phyloP scores from a whole-genome alignment of 2,329 filamentous ascomycete genomes.

The Alternaria longipes region DNA sequence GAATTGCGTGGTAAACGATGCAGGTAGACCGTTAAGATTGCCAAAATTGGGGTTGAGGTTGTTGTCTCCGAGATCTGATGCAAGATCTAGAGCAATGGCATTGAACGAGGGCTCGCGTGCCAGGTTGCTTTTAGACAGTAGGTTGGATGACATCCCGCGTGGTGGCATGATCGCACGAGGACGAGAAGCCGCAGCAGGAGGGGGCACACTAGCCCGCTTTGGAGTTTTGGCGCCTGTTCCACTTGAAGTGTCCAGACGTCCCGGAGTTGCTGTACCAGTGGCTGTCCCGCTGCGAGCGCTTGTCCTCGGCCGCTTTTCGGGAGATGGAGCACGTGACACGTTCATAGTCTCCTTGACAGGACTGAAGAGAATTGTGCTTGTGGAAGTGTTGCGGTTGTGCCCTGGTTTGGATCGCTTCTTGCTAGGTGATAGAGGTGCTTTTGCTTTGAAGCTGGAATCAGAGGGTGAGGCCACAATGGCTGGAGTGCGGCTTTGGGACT shows the following conservation, averaged over 20 bases:
- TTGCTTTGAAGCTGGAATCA: slow-evolving; percentile 46
- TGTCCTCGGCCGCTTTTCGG: slow-evolving; percentile 40
- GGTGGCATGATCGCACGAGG: slow-evolving; percentile 44
- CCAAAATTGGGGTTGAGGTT: slow-evolving; percentile 67
- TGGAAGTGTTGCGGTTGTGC: slow-evolving; percentile 79
- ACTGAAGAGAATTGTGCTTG: slow-evolving; percentile 84
- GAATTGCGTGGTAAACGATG: slow-evolving; percentile 78
- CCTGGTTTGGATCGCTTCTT: slow-evolving; percentile 43
- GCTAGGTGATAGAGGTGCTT: slow-evolving; percentile 42
- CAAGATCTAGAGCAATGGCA: slow-evolving; percentile 68
- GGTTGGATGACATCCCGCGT: slow-evolving; percentile 65
- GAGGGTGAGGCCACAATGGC: slow-evolving; percentile 37
- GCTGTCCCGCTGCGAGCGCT: slow-evolving; percentile 45
- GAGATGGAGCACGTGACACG: slow-evolving; percentile 45
- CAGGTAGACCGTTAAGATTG: slow-evolving; percentile 71
- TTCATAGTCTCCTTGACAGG: slow-evolving; percentile 61
- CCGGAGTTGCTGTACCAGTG: slow-evolving; percentile 46
- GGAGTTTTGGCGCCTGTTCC: slow-evolving; percentile 53
- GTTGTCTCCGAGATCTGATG: slow-evolving; percentile 75
- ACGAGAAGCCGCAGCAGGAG: slow-evolving; percentile 41
- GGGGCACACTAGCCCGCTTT: slow-evolving; percentile 45
- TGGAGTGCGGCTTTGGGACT: slow-evolving; percentile 38
- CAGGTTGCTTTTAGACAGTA: slow-evolving; percentile 61
- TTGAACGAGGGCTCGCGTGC: slow-evolving; percentile 71
- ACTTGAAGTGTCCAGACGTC: slow-evolving; percentile 31